A percentile compares a stretch with the other conserved stretches of the same genome.
These are phyloP conservation scores for Metschnikowia anglica DNA, from an alignment of 805 yeast genomes.

Conservation along the genomic window DNA sequence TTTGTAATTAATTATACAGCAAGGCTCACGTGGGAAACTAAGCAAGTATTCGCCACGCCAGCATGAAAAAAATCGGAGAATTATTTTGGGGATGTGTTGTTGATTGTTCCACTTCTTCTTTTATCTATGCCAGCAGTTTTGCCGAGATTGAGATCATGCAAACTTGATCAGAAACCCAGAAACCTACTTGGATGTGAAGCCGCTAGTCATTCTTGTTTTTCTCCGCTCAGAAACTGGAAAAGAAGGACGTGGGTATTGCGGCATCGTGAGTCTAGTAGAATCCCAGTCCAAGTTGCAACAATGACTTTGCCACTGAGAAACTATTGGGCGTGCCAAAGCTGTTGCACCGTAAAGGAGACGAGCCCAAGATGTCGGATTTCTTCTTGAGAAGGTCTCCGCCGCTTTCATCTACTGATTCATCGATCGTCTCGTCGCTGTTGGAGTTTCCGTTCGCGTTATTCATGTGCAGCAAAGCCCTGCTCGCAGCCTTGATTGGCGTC, in stretches of 20 bases:
- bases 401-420: constrained; percentile 21
- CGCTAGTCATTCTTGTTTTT: neutral
- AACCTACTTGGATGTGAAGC: too few species aligned
- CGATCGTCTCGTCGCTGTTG: constrained; percentile 27
- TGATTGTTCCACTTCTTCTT: too few species aligned
- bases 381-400: constrained; percentile 15
- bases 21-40: constrained; percentile 1
- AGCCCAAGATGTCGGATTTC: constrained; percentile 27
- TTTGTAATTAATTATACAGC: constrained; percentile 4
- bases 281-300: constrained; percentile 42
- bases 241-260: too few species aligned
- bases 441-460: constrained; percentile 14
- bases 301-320: constrained; percentile 45
- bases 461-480: constrained; percentile 19
- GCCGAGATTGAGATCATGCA: too few species aligned
- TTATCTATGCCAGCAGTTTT: neutral
- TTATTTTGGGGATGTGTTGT: too few species aligned
- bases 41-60: neutral
- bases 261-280: constrained; percentile 13
- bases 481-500: constrained; percentile 41
- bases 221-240: too few species aligned
- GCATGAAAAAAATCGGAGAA: neutral
- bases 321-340: constrained; percentile 47
- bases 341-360: constrained; percentile 34
- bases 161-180: too few species aligned